Evolutionary conservation across 108 stramenopile genomes (phyloP).

Genomic region (Skeletonema marinoi): DNA sequence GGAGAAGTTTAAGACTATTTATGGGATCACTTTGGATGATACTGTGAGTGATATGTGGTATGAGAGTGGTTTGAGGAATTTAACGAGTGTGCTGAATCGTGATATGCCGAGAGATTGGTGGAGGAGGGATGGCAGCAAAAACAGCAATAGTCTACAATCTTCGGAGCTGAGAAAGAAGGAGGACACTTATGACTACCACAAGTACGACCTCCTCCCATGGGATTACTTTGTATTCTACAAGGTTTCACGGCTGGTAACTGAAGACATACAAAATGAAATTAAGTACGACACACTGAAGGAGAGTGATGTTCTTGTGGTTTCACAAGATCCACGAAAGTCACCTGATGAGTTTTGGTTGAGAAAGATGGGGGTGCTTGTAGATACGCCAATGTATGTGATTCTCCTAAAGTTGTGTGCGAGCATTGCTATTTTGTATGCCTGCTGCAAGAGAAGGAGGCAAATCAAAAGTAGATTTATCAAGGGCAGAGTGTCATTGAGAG

Average conservation of each 20-base stretch:
- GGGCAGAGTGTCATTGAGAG: neutral
- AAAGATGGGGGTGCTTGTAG: slow-evolving; percentile 24
- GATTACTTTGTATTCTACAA: slow-evolving; percentile 57
- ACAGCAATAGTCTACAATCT: neutral
- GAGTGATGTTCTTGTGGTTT: slow-evolving; percentile 22
- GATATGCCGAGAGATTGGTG: slow-evolving; percentile 16
- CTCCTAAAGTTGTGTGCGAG: neutral
- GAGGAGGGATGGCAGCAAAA: neutral
- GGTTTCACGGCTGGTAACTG: slow-evolving; percentile 46
- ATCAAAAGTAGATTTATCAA: neutral
- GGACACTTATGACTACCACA: slow-evolving; percentile 44
- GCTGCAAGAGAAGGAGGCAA: neutral
- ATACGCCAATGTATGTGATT: neutral
- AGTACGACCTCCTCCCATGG: slow-evolving; percentile 48
- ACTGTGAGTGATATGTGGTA: slow-evolving; percentile 51
- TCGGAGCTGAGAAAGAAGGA: neutral
- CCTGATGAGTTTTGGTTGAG: slow-evolving; percentile 26
- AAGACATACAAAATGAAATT: slow-evolving; percentile 38
- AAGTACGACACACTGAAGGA: slow-evolving; percentile 24
- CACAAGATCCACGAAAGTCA: slow-evolving; percentile 38
- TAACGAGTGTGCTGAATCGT: slow-evolving; percentile 24
- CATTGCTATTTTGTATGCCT: neutral
- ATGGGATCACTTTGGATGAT: slow-evolving; percentile 39
- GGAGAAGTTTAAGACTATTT: slow-evolving; percentile 1
- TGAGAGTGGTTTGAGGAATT: slow-evolving; percentile 38